Percentiles rank a stretch among this genome's conserved stretches.
Evolutionary conservation across 495 filamentous ascomycete species (phyloP).

Genomic region (Trichocladium uniseriatum): DNA sequence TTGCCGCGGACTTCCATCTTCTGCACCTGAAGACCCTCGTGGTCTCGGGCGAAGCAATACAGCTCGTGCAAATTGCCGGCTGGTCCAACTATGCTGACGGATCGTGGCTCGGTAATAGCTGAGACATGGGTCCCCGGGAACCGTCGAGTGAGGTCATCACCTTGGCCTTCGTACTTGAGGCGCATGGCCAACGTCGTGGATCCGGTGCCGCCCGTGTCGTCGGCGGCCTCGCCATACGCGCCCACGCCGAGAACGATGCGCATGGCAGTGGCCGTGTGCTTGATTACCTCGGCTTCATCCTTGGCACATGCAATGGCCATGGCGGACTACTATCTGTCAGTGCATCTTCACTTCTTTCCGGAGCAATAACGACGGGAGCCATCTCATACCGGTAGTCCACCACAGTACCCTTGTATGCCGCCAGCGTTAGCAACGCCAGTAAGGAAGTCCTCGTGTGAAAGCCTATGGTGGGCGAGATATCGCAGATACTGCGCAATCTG

Average conservation of each 20-base stretch:
- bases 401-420: no score
- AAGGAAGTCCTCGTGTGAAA: no score
- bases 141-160: constrained; percentile 17
- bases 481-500: no score
- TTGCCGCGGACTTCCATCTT: constrained; percentile 20
- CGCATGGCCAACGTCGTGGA: constrained; percentile 21
- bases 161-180: constrained; percentile 23
- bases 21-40: constrained; percentile 15
- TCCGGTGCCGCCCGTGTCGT: constrained; percentile 13
- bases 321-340: constrained; percentile 16
- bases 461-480: no score
- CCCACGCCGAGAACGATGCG: constrained; percentile 21
- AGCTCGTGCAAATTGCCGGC: constrained; percentile 10
- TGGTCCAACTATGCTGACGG: constrained; percentile 25
- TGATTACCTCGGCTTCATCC: constrained; percentile 32
- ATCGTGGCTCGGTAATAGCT: constrained; percentile 25
- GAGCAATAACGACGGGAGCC: not conserved
- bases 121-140: constrained; percentile 26
- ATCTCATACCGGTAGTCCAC: no score
- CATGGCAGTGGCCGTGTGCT: constrained; percentile 29
- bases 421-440: no score
- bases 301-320: constrained; percentile 22
- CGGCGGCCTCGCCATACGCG: constrained; percentile 25
- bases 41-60: constrained; percentile 5
- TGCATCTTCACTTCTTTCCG: no score